Conservation (phyloP, 78 protist genomes). For the Guillardia theta region DNA sequence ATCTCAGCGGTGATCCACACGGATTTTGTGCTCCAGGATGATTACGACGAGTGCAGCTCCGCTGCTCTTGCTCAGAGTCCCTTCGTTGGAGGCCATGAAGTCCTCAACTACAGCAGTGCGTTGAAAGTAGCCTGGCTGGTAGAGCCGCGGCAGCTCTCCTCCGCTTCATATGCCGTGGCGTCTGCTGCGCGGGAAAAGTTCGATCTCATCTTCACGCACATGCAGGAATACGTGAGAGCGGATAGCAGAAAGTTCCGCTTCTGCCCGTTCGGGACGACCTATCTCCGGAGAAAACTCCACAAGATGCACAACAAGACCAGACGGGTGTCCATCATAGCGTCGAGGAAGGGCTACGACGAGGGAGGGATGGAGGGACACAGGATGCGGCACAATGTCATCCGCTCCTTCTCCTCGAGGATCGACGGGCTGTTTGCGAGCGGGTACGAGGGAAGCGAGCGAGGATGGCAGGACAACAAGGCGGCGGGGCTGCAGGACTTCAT, state of each 20-base stretch:
- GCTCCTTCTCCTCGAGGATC: background rate
- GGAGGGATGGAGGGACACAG: constrained; percentile 15
- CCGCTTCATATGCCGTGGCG: background rate
- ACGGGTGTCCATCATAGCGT: background rate
- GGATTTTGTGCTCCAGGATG: background rate
- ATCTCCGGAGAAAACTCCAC: background rate
- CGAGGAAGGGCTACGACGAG: background rate
- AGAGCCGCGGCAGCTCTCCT: background rate
- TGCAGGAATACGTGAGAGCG: background rate
- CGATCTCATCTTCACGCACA: constrained; percentile 12
- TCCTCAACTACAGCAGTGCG: background rate
- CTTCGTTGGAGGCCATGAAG: background rate
- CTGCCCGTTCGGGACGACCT: constrained; percentile 12
- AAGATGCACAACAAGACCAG: background rate
- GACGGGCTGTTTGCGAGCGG: background rate
- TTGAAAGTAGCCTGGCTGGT: background rate
- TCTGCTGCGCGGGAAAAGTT: background rate
- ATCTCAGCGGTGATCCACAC: background rate
- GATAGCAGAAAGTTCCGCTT: background rate
- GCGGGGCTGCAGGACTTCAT: background rate
- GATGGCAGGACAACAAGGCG: background rate
- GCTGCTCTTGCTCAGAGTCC: background rate
- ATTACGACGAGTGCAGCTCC: background rate
- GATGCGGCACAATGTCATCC: background rate
- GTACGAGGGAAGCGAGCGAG: background rate